Conservation (phyloP, 495 filamentous ascomycete genomes). For the Podospora pseudocomata region DNA sequence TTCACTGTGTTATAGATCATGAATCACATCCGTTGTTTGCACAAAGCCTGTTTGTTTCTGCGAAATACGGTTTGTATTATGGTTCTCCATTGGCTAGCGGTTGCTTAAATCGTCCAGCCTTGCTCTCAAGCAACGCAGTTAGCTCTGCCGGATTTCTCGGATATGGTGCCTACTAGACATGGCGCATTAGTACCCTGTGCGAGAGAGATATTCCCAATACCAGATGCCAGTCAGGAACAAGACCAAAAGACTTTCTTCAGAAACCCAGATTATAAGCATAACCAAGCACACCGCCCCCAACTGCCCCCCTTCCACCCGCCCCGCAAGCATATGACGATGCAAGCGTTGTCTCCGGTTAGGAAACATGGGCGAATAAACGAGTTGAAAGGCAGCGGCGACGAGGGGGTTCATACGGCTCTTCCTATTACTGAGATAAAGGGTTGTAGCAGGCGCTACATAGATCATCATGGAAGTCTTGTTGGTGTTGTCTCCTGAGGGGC, state of each 20-base stretch:
- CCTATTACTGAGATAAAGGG: conserved; percentile 43
- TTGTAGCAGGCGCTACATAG: conserved; percentile 47
- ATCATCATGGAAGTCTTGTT: conserved; percentile 41
- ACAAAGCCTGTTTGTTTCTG: not conserved
- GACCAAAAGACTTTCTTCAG: conserved; percentile 34
- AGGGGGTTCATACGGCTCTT: conserved; percentile 52
- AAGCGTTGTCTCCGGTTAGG: conserved; percentile 25
- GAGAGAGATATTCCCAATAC: not conserved
- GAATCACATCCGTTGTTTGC: not conserved
- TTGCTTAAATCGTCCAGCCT: not conserved
- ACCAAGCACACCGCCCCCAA: conserved; percentile 38
- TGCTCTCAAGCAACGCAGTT: not conserved
- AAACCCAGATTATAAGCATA: conserved; percentile 50
- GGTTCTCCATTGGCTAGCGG: not conserved
- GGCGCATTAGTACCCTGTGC: conserved; percentile 9
- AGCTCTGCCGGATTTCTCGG: not conserved
- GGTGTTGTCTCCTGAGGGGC: not conserved
- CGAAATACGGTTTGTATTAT: not conserved
- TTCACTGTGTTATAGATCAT: not conserved
- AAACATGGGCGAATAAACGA: conserved; percentile 8
- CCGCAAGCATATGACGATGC: conserved; percentile 51
- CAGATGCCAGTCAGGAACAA: not conserved
- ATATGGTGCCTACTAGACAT: not conserved
- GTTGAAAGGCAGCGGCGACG: conserved; percentile 13
- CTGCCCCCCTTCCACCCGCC: conserved; percentile 22